Percentiles rank a stretch among this genome's conserved stretches.
phyloP scores from a whole-genome alignment of 768 basidiomycete genomes.

The Cantharellus anzutake region DNA sequence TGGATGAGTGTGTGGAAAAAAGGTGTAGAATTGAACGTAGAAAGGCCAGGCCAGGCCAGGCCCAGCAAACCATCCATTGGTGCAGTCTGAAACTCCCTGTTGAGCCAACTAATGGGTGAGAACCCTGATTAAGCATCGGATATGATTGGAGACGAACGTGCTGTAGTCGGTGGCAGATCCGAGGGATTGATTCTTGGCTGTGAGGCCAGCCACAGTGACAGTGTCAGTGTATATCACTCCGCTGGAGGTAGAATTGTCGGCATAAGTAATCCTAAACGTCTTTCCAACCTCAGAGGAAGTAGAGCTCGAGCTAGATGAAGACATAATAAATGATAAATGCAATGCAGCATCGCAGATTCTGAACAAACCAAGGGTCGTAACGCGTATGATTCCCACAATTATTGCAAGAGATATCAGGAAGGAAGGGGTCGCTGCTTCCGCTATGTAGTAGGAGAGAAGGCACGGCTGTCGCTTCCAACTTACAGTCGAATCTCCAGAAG shows the following conservation, averaged over 20 bases:
- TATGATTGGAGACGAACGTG: not conserved
- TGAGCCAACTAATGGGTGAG: not conserved
- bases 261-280: conserved; percentile 22
- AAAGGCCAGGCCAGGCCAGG: conserved; percentile 14
- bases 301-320: conserved; percentile 9
- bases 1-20: conserved; percentile 12
- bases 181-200: conserved; percentile 24
- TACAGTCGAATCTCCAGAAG: not conserved
- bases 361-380: not conserved
- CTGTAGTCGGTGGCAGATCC: conserved; percentile 27
- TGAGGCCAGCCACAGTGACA: conserved; percentile 27
- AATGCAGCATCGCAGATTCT: not conserved
- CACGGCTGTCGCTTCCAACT: not conserved
- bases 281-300: conserved; percentile 19
- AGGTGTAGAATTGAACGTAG: conserved; percentile 12
- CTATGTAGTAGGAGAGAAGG: not conserved
- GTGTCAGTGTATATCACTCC: conserved; percentile 28
- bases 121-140: not conserved
- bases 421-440: not conserved
- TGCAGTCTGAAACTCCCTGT: conserved; percentile 7
- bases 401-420: not conserved
- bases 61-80: conserved; percentile 26
- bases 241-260: conserved; percentile 22
- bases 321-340: not conserved
- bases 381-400: not conserved